Evolutionary conservation across 495 filamentous ascomycete genomes (phyloP), one percentile per base, ranked within the genome.

Genomic region (Aspergillus nanangensis): DNA sequence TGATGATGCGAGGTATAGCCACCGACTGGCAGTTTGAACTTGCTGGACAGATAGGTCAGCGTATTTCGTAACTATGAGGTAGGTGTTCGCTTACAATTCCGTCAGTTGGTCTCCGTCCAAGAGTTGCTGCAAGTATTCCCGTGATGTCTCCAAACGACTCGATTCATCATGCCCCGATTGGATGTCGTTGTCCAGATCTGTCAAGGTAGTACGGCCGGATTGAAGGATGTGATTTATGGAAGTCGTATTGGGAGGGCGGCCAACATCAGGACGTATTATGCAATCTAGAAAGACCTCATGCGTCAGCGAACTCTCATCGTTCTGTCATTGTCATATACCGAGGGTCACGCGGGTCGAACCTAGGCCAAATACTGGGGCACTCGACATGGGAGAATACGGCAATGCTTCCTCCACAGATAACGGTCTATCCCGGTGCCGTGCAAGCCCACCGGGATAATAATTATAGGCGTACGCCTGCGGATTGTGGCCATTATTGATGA

Each of bases 381-480:
- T 94, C 18, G 87, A 89, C 63, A 96, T 84, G 2, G 93, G 91
- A 13, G 94, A 92, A 66, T 85, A 96, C 27, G 89, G 88, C 34
- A 99, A 71, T 8, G 92, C 92, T 57, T 97, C 88, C 45, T 88
- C 81, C 10, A 97, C 82, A 32, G 66, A 77, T 34, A 83, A 69
- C 17, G 80, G 70, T 38, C 76, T 67, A 18, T 58, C 51, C 38
- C 51, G 61, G 19, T 51, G 63, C 52, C 56, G 62, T 13, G 51
- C 37, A 9, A 63, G 31, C 38, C 60, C 65, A 53, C 52, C 58
- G n/a, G 56, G 20, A 24, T 44, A 38, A 55, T 66, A 7, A 11
- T 29, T 29, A 29, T 29, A 52, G 18, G 44, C 37, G 33, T 61
- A 56, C 38, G 61, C 47, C 44, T 67, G 63, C 20, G 52, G 41